These are phyloP conservation scores for Aspergillus awamori DNA, from an alignment of 2,329 filamentous ascomycete species.

Conservation along the genomic window DNA sequence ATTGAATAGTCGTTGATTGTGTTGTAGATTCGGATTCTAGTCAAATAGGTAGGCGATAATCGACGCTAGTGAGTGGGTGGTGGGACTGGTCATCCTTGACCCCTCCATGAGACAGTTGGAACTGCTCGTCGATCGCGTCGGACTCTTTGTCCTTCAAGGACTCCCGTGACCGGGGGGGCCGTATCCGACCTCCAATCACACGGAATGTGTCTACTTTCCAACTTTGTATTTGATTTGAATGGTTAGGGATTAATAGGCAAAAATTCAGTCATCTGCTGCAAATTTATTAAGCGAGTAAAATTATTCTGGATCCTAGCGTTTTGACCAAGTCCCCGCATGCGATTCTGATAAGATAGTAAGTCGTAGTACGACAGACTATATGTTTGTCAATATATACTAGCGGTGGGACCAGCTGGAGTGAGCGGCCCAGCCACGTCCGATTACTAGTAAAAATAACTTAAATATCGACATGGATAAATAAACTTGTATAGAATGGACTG, in stretches of 20 bases:
- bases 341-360: background rate
- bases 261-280: background rate
- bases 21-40: background rate
- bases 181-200: background rate
- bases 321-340: background rate
- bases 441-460: too few relatives aligned
- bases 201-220: too few relatives aligned
- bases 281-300: background rate
- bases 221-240: too few relatives aligned
- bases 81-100: slow-evolving; percentile 4
- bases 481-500: too few relatives aligned
- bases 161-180: background rate
- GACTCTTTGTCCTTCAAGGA: background rate
- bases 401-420: too few relatives aligned
- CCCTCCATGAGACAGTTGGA: background rate
- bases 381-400: too few relatives aligned
- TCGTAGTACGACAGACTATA: too few relatives aligned
- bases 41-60: background rate
- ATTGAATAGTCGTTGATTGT: background rate
- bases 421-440: too few relatives aligned
- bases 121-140: background rate
- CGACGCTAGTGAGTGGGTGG: slow-evolving; percentile 4
- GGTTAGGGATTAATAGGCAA: too few relatives aligned
- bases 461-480: too few relatives aligned
- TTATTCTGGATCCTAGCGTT: background rate